Base-by-base conservation (phyloP, 2,329 filamentous ascomycete genomes). In the Stemphylium vesicarium region DNA sequence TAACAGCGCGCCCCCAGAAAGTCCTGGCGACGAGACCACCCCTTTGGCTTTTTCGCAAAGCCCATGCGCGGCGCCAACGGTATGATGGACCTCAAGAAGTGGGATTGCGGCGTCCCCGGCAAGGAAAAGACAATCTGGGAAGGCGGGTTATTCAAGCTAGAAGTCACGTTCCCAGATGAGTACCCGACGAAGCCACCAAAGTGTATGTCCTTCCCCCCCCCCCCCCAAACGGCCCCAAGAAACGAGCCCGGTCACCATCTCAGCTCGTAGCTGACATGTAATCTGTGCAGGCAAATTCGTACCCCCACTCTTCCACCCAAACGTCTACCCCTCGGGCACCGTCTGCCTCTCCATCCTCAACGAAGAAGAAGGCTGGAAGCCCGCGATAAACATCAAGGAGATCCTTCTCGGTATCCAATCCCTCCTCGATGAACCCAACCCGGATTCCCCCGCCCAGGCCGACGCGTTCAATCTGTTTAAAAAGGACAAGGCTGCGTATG, bases 171-270 rank as follows among this genome's bases (percentile, higher is more conserved):
- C 68, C 95, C 96, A 0, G 95, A 99, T 70, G 95, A 99, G 72
- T 99, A 99, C 76, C 95, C 95, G 13, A 99, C 96, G 46, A 99
- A 99, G 78, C 95, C 95, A 29, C 95, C 95, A 1, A 99, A 99
- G 80, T 99, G 95, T 96, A 86, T 77, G 89, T 80, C 33, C 8
- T 11, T 10, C 3, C 22, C 35, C 13, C 26, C 8, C 20, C 11
- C 15, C 11, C 22, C 18, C 22, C 24, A 26, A 6, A 29, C 4
- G 2, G 8, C 4, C 11, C 26, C 26, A 26, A 26, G 4, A 26
- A 26, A 6, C 24, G 2, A 7, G 1, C 26, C 26, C 26, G 2
- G 26, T 29, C 26, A 29, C 10, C 26, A 2, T 29, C 26, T 29
- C 26, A 12, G 12, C 47, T 7, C 1, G 4, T 29, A 10, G 13